phyloP scores from a whole-genome alignment of 768 basidiomycete species.

The Suillus brevipes region DNA sequence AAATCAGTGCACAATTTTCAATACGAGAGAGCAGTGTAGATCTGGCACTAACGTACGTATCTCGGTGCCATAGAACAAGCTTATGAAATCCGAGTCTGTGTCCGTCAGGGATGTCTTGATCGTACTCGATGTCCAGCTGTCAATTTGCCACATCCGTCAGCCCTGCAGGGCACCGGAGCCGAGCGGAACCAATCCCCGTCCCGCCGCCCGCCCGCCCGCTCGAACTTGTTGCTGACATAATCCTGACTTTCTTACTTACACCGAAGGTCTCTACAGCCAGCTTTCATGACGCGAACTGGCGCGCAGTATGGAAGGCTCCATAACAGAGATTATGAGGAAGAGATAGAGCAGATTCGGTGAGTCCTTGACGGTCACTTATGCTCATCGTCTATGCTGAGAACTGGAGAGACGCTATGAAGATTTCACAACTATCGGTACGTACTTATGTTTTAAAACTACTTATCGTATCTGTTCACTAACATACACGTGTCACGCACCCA shows the following conservation, averaged over 20 bases:
- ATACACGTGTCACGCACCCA: slow-evolving; percentile 31
- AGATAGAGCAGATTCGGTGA: slow-evolving; percentile 67
- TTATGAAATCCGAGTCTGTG: not conserved
- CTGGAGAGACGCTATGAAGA: slow-evolving; percentile 82
- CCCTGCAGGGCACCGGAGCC: not conserved
- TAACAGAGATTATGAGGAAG: slow-evolving; percentile 56
- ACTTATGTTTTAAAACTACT: slow-evolving; percentile 1
- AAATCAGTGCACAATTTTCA: not conserved
- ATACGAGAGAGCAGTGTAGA: not conserved
- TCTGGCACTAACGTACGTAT: not conserved
- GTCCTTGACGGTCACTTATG: slow-evolving; percentile 12
- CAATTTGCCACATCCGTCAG: not conserved
- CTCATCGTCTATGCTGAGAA: slow-evolving; percentile 16
- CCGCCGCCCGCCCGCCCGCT: not conserved
- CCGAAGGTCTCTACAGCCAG: not conserved
- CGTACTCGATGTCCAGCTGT: not conserved
- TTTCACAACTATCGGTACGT: slow-evolving; percentile 88
- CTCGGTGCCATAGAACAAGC: not conserved
- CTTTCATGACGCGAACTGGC: slow-evolving; percentile 23
- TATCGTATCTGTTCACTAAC: slow-evolving; percentile 14
- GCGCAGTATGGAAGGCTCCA: slow-evolving; percentile 25
- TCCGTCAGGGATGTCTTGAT: not conserved
- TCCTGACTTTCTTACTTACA: not conserved
- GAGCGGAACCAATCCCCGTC: not conserved
- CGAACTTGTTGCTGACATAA: not conserved